These are phyloP conservation scores for Clavispora santaluciae DNA, from an alignment of 805 yeast genomes.

Conservation along the genomic window DNA sequence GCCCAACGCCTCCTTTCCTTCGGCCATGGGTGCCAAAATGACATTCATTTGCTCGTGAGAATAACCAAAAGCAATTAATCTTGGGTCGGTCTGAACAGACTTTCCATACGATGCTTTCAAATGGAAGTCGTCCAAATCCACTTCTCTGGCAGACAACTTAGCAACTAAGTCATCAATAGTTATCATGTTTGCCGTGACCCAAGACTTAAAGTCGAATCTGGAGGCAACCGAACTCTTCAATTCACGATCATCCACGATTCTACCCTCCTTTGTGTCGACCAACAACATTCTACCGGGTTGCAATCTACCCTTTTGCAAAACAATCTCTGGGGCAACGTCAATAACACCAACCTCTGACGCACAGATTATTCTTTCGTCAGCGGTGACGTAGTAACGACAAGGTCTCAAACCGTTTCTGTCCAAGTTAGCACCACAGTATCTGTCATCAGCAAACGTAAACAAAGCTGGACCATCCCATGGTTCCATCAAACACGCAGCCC, in stretches of 20 bases:
- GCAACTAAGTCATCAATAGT: constrained; percentile 69
- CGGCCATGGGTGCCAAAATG: constrained; percentile 91
- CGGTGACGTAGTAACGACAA: constrained; percentile 93
- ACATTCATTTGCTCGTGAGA: constrained; percentile 88
- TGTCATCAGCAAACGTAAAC: constrained; percentile 93
- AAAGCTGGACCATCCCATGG: constrained; percentile 99
- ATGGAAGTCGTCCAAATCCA: constrained; percentile 14
- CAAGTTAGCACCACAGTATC: constrained; percentile 96
- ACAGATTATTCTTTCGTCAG: constrained; percentile 92
- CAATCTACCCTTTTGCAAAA: constrained; percentile 87
- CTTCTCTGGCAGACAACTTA: constrained; percentile 46
- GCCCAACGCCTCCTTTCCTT: constrained; percentile 92
- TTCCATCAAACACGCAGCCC: constrained; percentile 99
- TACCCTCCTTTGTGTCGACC: constrained; percentile 89
- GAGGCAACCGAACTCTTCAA: constrained; percentile 75
- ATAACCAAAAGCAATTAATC: constrained; percentile 83
- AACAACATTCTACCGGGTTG: constrained; percentile 79
- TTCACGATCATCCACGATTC: constrained; percentile 89
- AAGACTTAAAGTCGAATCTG: constrained; percentile 86
- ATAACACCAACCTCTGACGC: constrained; percentile 95
- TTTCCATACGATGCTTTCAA: background rate
- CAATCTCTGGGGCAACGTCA: constrained; percentile 79
- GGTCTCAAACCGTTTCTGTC: constrained; percentile 98
- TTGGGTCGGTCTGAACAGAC: constrained; percentile 70
- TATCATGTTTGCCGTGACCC: constrained; percentile 85